phyloP scores from a whole-genome alignment of 345 rosid species.

The Hibiscus trionum region DNA sequence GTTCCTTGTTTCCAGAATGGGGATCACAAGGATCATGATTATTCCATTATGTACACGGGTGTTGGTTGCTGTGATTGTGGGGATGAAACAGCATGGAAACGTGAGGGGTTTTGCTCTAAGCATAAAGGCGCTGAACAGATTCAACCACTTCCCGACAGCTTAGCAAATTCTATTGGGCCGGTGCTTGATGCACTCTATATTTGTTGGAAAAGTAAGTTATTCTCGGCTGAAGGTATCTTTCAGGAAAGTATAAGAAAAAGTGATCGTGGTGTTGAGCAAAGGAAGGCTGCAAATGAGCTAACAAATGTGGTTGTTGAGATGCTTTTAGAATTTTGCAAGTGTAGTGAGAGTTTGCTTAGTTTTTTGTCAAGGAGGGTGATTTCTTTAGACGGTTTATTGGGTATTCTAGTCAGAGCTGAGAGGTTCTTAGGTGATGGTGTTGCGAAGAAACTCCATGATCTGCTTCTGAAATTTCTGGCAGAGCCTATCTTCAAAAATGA shows the following conservation, averaged over 20 bases:
- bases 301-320: not conserved
- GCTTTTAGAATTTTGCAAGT: not conserved
- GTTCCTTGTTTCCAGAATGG: slow-evolving; percentile 2
- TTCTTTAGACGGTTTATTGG: not conserved
- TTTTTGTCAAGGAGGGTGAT: not conserved
- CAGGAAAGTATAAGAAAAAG: not conserved
- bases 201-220: not conserved
- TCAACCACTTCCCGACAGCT: not conserved
- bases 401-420: not conserved
- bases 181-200: not conserved
- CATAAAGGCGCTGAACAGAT: slow-evolving; percentile 2
- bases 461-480: not conserved
- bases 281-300: not conserved
- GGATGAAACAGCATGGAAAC: slow-evolving; percentile 1
- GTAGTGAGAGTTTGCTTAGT: not conserved
- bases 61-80: slow-evolving; percentile 1
- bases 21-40: slow-evolving; percentile 2
- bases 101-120: not conserved
- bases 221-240: not conserved
- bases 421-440: not conserved
- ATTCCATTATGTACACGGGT: not conserved
- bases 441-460: not conserved
- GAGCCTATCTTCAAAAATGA: slow-evolving; percentile 3
- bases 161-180: not conserved
- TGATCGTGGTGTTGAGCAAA: not conserved